Evolutionary conservation across 2,329 filamentous ascomycete genomes (phyloP).

Genomic region (Talaromyces sp.): DNA sequence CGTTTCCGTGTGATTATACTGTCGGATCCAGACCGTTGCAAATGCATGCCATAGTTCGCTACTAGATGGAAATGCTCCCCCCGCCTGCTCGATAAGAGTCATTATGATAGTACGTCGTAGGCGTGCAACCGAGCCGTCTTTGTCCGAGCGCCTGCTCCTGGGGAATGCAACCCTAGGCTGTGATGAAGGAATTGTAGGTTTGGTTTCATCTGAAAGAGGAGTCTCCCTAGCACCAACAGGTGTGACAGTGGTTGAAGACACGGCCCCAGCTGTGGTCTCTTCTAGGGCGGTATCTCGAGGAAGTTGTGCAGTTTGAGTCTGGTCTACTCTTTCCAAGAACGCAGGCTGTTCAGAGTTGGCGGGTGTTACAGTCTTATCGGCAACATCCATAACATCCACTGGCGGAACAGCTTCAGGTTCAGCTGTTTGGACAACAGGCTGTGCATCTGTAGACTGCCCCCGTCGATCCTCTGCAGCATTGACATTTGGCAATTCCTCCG

Average conservation of each 20-base stretch:
- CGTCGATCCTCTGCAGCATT: not conserved
- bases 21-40: slow-evolving; percentile 46
- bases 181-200: not conserved
- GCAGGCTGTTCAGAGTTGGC: not conserved
- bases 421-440: not conserved
- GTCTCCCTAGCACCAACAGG: not conserved
- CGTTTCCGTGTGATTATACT: slow-evolving; percentile 33
- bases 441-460: not conserved
- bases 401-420: not conserved
- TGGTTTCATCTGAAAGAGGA: not conserved
- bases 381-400: not conserved
- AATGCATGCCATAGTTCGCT: slow-evolving; percentile 53
- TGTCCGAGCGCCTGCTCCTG: slow-evolving; percentile 17
- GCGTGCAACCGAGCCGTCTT: slow-evolving; percentile 40
- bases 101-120: slow-evolving; percentile 48
- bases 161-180: not conserved
- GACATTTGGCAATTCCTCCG: not conserved
- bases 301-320: not conserved
- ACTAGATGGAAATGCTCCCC: slow-evolving; percentile 52
- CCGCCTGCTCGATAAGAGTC: slow-evolving; percentile 49
- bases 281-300: not conserved
- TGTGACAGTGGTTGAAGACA: not conserved
- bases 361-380: not conserved
- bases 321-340: not conserved
- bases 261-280: not conserved